Base-by-base conservation (phyloP, 352 stramenopile genomes). In the Plasmopara viticola region DNA sequence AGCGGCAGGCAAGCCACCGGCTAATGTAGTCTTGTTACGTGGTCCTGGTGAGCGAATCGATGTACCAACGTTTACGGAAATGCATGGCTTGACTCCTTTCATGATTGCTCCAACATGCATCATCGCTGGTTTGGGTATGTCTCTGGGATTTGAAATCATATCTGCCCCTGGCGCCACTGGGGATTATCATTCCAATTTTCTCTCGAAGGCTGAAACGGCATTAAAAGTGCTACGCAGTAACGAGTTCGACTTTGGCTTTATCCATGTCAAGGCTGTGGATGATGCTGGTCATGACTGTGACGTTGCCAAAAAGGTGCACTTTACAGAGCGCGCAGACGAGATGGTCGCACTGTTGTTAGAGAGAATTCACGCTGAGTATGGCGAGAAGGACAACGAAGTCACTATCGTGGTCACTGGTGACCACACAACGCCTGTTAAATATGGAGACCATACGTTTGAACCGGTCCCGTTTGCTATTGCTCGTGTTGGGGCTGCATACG, bases 91-190 rank as follows among this genome's bases (percentile, higher is more conserved):
- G 20, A 86, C 68, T 42, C 62, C 82, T 18, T 94, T 94, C 57
- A 94, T 94, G 84, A 91, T 94, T 42, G 84, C 84, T 12, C 84
- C 84, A 2, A 94, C 84, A 13, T 94, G 84, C 51, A 94, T 94
- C 62, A 94, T 94, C 31, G 84, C 84, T 14, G 84, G 84, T 25
- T 60, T 94, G 18, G 84, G 84, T 33, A 93, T 90, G 78, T 94
- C 84, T 12, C 52, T 94, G 28, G 84, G 75, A 18, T 88, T 94
- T 61, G 74, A 91, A 29, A 63, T 94, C 5, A 60, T 76, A 35
- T 77, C 75, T 48, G 84, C 76, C 0, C 73, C 74, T 31, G 83
- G 83, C 0, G 84, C 78, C 0, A 94, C 84, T 2, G 84, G 84
- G 49, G 84, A 94, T 39, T 94, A 94, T 54, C 84, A 93, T 62